Percentiles rank a stretch among this genome's conserved stretches.
phyloP scores from a whole-genome alignment of 1,284 basidiomycete genomes.

The Cryptococcus maquisensis region DNA sequence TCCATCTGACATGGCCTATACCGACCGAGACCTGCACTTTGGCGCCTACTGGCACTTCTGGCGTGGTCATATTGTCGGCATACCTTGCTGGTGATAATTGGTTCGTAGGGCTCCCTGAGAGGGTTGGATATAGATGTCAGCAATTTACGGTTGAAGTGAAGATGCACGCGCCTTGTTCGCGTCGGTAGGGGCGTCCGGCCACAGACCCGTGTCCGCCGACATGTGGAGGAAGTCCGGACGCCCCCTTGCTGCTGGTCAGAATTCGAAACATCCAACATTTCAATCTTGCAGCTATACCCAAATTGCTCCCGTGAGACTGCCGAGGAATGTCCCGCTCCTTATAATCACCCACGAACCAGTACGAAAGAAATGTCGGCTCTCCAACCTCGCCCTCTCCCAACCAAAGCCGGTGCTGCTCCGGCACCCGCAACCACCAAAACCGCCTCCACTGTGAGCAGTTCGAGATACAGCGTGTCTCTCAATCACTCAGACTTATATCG shows the following conservation, averaged over 20 bases:
- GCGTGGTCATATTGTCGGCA: constrained; percentile 29
- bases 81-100: background rate
- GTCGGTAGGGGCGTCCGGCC: background rate
- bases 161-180: too few species aligned
- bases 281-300: too few species aligned
- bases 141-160: background rate
- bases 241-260: background rate
- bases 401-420: background rate
- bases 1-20: constrained; percentile 79
- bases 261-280: too few species aligned
- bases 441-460: background rate
- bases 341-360: background rate
- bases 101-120: background rate
- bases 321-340: too few species aligned
- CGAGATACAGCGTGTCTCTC: background rate
- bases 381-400: background rate
- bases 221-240: background rate
- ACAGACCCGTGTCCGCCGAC: background rate
- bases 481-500: background rate
- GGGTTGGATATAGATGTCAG: background rate
- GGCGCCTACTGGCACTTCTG: constrained; percentile 40
- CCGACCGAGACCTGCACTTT: constrained; percentile 70
- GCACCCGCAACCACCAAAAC: background rate
- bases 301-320: too few species aligned
- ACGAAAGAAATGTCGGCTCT: background rate